Conservation (phyloP, 2,329 filamentous ascomycete genomes). For the Endothia cerciana region DNA sequence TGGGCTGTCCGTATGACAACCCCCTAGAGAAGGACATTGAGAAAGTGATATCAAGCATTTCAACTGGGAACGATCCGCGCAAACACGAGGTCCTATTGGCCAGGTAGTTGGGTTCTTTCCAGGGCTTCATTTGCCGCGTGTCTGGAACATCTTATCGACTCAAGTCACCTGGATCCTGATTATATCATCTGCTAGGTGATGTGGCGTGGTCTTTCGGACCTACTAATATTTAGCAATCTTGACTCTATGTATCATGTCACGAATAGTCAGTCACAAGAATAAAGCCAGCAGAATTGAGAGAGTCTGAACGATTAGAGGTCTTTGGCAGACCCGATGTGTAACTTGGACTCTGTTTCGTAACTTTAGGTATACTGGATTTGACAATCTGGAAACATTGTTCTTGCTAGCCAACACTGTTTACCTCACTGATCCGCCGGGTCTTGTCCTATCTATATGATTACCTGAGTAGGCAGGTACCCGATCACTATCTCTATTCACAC, state of each 20-base stretch:
- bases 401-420: neutral
- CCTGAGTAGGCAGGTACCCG: neutral
- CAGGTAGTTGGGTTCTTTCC: neutral
- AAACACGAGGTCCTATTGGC: neutral
- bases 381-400: neutral
- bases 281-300: neutral
- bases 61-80: neutral
- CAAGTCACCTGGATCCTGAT: neutral
- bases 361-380: neutral
- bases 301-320: neutral
- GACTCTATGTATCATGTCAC: neutral
- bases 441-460: neutral
- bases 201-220: neutral
- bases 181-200: neutral
- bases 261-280: neutral
- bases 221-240: too few relatives aligned
- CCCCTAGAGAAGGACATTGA: neutral
- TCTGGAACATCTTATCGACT: neutral
- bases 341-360: neutral
- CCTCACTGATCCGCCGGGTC: neutral
- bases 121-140: neutral
- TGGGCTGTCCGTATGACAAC: neutral
- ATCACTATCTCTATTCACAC: neutral
- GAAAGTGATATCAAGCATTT: neutral
- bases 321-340: neutral